Conservation (phyloP, 441 rosid genomes). For the Daphne laureola region DNA sequence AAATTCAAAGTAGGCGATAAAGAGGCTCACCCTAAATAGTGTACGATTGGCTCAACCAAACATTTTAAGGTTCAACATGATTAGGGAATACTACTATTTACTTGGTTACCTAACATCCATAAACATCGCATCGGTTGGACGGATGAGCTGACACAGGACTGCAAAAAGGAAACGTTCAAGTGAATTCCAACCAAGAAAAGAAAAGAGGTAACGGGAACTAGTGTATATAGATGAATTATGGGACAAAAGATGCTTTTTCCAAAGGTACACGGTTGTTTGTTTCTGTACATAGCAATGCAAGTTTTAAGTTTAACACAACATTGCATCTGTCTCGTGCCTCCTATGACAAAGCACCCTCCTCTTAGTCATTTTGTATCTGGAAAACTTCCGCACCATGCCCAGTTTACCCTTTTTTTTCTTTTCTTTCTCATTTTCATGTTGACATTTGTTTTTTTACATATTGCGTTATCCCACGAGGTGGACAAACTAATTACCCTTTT, state of each 20-base stretch:
- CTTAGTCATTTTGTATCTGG: conserved; percentile 16
- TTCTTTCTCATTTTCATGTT: background rate
- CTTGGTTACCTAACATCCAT: too few species aligned
- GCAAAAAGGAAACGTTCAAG: background rate
- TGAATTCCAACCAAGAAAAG: background rate
- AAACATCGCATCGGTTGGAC: too few species aligned
- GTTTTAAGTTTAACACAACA: conserved; percentile 7
- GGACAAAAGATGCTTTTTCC: conserved; percentile 9
- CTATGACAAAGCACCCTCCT: conserved; percentile 19
- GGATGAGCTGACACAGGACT: background rate
- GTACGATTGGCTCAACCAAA: too few species aligned
- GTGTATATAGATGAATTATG: background rate
- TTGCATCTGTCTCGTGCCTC: conserved; percentile 10
- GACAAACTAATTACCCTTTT: conserved; percentile 26
- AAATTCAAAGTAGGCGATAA: too few species aligned
- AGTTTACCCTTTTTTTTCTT: conserved; percentile 11
- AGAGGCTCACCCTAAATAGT: too few species aligned
- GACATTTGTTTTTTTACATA: conserved; percentile 35
- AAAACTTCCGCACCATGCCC: conserved; percentile 8
- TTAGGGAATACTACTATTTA: too few species aligned
- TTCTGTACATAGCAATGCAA: conserved; percentile 26
- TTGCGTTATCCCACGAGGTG: background rate
- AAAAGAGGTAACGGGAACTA: background rate
- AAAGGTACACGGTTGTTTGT: conserved; percentile 14
- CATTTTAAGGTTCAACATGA: too few species aligned